These are phyloP conservation scores for Flagelloscypha sp. DNA, from an alignment of 768 basidiomycete species.

Conservation along the genomic window DNA sequence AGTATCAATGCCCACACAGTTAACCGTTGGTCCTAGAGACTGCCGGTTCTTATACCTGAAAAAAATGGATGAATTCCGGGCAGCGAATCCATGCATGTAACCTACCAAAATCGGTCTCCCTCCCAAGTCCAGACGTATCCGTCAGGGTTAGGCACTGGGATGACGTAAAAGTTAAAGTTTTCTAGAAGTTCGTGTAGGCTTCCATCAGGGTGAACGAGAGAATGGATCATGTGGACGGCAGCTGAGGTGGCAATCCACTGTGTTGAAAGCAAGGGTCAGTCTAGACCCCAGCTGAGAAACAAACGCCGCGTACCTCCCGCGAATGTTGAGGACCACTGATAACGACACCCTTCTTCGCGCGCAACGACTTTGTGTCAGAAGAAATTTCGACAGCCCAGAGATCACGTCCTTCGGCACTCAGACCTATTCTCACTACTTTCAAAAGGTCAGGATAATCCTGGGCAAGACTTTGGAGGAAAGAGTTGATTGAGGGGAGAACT, in stretches of 20 bases:
- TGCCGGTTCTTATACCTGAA: conserved; percentile 66
- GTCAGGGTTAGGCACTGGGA: conserved; percentile 63
- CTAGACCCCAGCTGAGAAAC: conserved; percentile 5
- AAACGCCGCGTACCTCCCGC: conserved; percentile 46
- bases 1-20: conserved; percentile 70
- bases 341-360: conserved; percentile 46
- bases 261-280: neutral
- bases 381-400: conserved; percentile 49
- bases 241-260: conserved; percentile 80
- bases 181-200: conserved; percentile 5
- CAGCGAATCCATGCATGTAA: conserved; percentile 1
- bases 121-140: conserved; percentile 74
- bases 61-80: neutral
- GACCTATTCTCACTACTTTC: conserved; percentile 41
- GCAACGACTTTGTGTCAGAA: conserved; percentile 15
- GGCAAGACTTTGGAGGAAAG: conserved; percentile 43
- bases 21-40: conserved; percentile 33
- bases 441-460: conserved; percentile 38
- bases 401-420: conserved; percentile 50
- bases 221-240: conserved; percentile 64
- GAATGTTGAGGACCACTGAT: conserved; percentile 70
- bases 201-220: conserved; percentile 36
- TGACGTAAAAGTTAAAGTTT: conserved; percentile 52
- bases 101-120: conserved; percentile 55
- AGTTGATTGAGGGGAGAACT: conserved; percentile 42